Evolutionary conservation across 768 basidiomycete species (phyloP).

Genomic region (Russula emetica): DNA sequence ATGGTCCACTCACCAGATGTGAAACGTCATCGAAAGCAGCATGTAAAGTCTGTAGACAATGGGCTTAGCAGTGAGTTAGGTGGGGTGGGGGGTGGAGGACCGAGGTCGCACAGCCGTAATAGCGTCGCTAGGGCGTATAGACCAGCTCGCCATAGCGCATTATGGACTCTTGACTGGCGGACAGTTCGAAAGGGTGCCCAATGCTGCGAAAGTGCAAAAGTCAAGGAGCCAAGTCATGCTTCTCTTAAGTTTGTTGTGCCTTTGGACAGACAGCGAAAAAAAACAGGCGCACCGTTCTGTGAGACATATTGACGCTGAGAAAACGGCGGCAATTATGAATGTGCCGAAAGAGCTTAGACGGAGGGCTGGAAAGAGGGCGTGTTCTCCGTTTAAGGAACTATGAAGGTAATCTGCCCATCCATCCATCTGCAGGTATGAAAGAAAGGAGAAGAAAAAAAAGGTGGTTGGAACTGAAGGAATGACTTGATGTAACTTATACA

Average conservation of each 20-base stretch:
- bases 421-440: constrained; percentile 35
- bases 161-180: constrained; percentile 41
- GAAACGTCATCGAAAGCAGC: constrained; percentile 68
- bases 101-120: constrained; percentile 52
- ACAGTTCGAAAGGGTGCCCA: constrained; percentile 42
- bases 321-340: constrained; percentile 45
- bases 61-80: neutral
- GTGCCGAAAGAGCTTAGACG: constrained; percentile 46
- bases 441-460: neutral
- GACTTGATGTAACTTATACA: neutral
- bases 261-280: no score
- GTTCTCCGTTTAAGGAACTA: constrained; percentile 42
- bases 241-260: neutral
- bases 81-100: no score
- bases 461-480: neutral
- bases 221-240: constrained; percentile 41
- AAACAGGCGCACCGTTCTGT: constrained; percentile 48
- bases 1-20: constrained; percentile 52
- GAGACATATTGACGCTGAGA: constrained; percentile 48
- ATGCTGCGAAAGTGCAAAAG: constrained; percentile 46
- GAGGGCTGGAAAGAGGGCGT: constrained; percentile 41
- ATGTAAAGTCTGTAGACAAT: constrained; percentile 53
- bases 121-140: constrained; percentile 57
- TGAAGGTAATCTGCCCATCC: constrained; percentile 49
- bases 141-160: constrained; percentile 49